Conservation (phyloP, 768 basidiomycete species). For the Lactarius evosmus region DNA sequence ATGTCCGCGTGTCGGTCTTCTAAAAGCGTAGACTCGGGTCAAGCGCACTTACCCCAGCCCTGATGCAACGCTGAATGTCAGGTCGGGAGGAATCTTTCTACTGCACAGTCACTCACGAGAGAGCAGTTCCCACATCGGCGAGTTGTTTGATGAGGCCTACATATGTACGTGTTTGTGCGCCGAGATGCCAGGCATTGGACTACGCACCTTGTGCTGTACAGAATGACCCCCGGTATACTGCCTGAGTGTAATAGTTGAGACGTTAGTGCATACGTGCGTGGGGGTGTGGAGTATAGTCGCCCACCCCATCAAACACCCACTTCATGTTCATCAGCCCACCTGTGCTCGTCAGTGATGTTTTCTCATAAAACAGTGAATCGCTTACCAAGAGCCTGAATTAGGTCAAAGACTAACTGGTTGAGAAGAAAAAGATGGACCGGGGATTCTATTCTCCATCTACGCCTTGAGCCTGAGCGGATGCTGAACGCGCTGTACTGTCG, state of each 20-base stretch:
- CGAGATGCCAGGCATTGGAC: not conserved
- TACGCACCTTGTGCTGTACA: slow-evolving; percentile 24
- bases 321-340: slow-evolving; percentile 40
- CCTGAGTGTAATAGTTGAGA: slow-evolving; percentile 1
- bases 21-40: not conserved
- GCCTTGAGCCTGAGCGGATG: slow-evolving; percentile 23
- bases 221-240: slow-evolving; percentile 5
- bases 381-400: slow-evolving; percentile 33
- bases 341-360: slow-evolving; percentile 22
- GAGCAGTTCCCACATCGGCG: slow-evolving; percentile 25
- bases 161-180: not conserved
- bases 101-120: slow-evolving; percentile 22
- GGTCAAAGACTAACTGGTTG: slow-evolving; percentile 32
- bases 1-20: not conserved
- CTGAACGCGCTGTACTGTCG: slow-evolving; percentile 28
- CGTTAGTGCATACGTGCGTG: not conserved
- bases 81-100: not conserved
- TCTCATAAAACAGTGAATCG: not conserved
- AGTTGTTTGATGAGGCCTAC: slow-evolving; percentile 25
- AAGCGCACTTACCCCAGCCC: slow-evolving; percentile 18
- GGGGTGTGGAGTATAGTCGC: slow-evolving; percentile 16
- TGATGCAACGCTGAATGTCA: not conserved
- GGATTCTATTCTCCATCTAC: slow-evolving; percentile 28
- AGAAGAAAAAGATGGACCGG: slow-evolving; percentile 35
- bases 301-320: slow-evolving; percentile 37